A percentile compares a stretch with the other conserved stretches of the same genome.
phyloP scores from a whole-genome alignment of 768 basidiomycete species.

The Leccinum ochraceum region DNA sequence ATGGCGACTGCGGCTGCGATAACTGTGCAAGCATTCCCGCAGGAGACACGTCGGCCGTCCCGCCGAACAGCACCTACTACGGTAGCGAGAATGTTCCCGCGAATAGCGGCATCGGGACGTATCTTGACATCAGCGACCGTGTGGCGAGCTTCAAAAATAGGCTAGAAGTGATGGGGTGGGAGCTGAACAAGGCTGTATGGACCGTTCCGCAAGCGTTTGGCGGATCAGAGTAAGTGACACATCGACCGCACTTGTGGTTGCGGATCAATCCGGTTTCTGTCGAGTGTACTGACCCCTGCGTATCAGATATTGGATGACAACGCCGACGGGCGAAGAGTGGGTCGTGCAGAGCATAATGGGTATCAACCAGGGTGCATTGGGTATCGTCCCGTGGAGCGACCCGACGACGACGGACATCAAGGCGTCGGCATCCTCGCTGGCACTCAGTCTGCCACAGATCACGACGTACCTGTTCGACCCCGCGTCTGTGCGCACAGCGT shows the following conservation, averaged over 20 bases:
- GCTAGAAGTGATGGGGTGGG: constrained; percentile 65
- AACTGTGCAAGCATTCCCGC: constrained; percentile 48
- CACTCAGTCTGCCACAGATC: constrained; percentile 45
- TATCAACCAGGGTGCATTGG: constrained; percentile 70
- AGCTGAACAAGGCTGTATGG: constrained; percentile 70
- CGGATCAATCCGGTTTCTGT: too few species aligned
- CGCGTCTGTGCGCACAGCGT: constrained; percentile 38
- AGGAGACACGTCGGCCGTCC: constrained; percentile 40
- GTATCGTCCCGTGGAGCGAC: constrained; percentile 52
- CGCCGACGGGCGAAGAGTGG: constrained; percentile 70
- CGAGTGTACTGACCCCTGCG: not conserved
- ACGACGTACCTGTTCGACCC: constrained; percentile 49
- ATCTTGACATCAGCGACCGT: constrained; percentile 66
- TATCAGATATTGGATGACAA: constrained; percentile 57
- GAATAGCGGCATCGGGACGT: constrained; percentile 37
- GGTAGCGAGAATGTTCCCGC: constrained; percentile 22
- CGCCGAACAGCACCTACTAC: constrained; percentile 25
- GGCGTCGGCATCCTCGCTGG: constrained; percentile 49
- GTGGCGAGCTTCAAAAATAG: constrained; percentile 67
- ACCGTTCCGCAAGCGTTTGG: constrained; percentile 82
- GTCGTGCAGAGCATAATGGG: constrained; percentile 63
- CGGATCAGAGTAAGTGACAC: constrained; percentile 30
- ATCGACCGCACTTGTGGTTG: not conserved
- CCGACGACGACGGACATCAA: constrained; percentile 57
- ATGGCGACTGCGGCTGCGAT: constrained; percentile 75